Base-by-base conservation (phyloP, 2,329 filamentous ascomycete genomes). In the Aspergillus fructus region DNA sequence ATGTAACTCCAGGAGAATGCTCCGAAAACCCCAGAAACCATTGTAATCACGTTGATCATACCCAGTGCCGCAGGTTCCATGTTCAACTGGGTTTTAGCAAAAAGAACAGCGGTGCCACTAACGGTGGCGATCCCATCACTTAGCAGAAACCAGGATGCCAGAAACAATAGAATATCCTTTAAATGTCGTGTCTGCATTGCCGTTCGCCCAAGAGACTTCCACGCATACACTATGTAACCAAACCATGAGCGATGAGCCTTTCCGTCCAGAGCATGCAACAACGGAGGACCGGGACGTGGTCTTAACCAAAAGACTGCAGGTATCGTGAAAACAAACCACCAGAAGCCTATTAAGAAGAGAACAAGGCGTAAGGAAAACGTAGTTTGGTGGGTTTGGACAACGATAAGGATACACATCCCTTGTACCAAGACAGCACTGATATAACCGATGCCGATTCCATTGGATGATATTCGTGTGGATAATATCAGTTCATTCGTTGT, bases 81-180 rank as follows among this genome's bases (percentile, higher is more conserved):
- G 62, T 89, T 85, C 9, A 99, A 80, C 62, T 92, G 86, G 0
- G 93, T 97, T 77, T 97, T 97, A 41, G 93, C 94, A 71, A 97
- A 99, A 9, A 99, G 81, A 27, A 97, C 92, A 0, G 94, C 94
- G 0, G 94, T 97, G 13, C 92, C 93, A 34, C 90, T 94, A 0
- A 96, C 93, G 0, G 94, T 97, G 7, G 94, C 94, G 62, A 97
- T 92, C 42, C 90, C 92, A 68, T 99, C 94, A 6, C 90, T 96
- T 2, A 99, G 83, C 30, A 99, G 82, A 71, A 99, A 97, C 94
- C 94, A 99, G 5, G 91, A 92, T 3, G 83, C 85, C 4, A 99
- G 83, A 63, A 97, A 97, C 0, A 97, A 82, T 13, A 94, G 80
- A 1, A 96, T 86, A 64, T 97, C 89, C 59, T 89, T 89, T 0